phyloP scores from a whole-genome alignment of 1,284 basidiomycete species.

The Heterobasidion annosum region DNA sequence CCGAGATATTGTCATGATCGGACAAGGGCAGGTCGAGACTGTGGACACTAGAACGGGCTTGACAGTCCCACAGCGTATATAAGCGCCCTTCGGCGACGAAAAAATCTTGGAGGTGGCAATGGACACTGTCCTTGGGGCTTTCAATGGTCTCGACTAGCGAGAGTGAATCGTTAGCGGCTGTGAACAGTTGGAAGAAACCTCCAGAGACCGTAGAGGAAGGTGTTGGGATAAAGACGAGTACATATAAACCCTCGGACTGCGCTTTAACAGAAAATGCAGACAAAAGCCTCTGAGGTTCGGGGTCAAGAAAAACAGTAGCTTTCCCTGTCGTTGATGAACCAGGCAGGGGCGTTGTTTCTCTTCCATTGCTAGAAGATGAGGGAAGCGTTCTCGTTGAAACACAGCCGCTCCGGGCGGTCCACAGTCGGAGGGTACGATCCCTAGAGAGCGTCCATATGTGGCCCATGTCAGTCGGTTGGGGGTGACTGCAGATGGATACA shows the following conservation, averaged over 20 bases:
- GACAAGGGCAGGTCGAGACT: conserved; percentile 35
- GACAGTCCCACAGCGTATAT: conserved; percentile 67
- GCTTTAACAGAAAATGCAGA: conserved; percentile 38
- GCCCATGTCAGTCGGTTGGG: conserved; percentile 63
- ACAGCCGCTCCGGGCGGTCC: conserved; percentile 68
- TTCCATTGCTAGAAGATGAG: conserved; percentile 21
- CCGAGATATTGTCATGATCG: conserved; percentile 18
- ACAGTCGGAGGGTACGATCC: conserved; percentile 77
- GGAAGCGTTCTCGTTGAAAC: conserved; percentile 47
- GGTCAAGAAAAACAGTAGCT: conserved; percentile 41
- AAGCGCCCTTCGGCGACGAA: conserved; percentile 41
- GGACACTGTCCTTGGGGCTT: conserved; percentile 46
- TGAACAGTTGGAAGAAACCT: conserved; percentile 61
- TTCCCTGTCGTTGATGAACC: conserved; percentile 24
- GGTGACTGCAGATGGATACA: conserved; percentile 56
- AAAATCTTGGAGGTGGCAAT: conserved; percentile 73
- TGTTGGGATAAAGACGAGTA: conserved; percentile 62
- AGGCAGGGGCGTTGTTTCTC: conserved; percentile 25
- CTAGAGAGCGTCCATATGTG: conserved; percentile 82
- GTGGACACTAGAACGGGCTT: conserved; percentile 67
- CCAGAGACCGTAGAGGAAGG: conserved; percentile 51
- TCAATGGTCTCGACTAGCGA: conserved; percentile 46
- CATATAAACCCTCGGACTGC: conserved; percentile 31
- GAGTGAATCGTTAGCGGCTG: conserved; percentile 44
- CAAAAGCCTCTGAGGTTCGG: conserved; percentile 51